phyloP scores from a whole-genome alignment of 2,329 filamentous ascomycete species.

The Sarocladiaceae sp. region DNA sequence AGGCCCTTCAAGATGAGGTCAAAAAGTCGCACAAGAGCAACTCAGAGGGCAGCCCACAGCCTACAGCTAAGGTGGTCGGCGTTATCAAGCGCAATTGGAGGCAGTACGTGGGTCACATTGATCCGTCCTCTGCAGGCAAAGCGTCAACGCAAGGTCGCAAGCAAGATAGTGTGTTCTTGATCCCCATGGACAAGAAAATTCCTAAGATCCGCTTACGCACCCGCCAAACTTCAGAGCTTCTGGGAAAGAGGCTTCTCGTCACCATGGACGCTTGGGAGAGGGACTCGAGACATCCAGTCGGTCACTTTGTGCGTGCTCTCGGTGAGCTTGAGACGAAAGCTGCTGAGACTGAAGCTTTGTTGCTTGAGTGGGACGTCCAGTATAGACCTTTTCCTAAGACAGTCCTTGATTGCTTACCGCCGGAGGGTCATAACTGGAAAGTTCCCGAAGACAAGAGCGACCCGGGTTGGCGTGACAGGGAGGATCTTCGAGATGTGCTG shows the following conservation, averaged over 20 bases:
- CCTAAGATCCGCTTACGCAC: constrained; percentile 94
- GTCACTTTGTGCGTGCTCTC: constrained; percentile 88
- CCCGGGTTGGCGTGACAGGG: constrained; percentile 78
- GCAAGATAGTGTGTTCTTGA: constrained; percentile 88
- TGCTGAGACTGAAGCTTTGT: constrained; percentile 85
- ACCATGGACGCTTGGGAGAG: constrained; percentile 95
- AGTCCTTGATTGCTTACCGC: constrained; percentile 85
- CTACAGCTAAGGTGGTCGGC: constrained; percentile 87
- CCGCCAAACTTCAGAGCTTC: constrained; percentile 77
- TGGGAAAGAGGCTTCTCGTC: constrained; percentile 87
- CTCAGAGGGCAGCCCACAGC: constrained; percentile 73
- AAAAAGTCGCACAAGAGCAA: constrained; percentile 74
- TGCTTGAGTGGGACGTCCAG: constrained; percentile 95
- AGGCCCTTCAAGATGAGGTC: constrained; percentile 84
- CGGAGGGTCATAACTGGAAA: constrained; percentile 88
- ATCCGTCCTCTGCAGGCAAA: constrained; percentile 74
- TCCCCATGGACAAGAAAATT: constrained; percentile 97
- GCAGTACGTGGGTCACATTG: constrained; percentile 94
- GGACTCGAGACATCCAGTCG: constrained; percentile 84
- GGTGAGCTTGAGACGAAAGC: constrained; percentile 94
- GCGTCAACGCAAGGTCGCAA: constrained; percentile 69
- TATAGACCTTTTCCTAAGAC: constrained; percentile 96
- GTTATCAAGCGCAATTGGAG: constrained; percentile 95
- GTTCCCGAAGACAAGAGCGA: constrained; percentile 76
- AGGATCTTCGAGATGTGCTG: constrained; percentile 76